Evolutionary conservation across 169 alveolate species (phyloP), one percentile per base, ranked within the genome.

Genomic region (Cryptosporidium meleagridis): DNA sequence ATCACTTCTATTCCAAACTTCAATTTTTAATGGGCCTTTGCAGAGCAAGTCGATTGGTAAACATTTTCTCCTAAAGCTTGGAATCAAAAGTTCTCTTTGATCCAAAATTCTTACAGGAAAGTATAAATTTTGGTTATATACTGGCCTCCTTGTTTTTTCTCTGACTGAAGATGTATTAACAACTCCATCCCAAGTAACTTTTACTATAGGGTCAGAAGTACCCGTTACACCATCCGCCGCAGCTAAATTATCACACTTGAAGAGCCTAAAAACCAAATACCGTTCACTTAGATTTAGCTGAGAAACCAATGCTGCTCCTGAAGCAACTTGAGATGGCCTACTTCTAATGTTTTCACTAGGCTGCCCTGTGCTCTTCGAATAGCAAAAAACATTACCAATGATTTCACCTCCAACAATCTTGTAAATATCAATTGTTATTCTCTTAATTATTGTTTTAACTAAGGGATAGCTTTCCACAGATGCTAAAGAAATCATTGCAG

Each of bases 171-270:
- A 84, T 31, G 84, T 51, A 48, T 91, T 85, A 12, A 93, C 94
- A 12, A 95, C 94, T 2, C 97, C 97, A 75, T 95, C 97, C 97
- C 97, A 95, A 59, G 86, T 95, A 53, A 95, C 96, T 93, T 95
- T 94, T 39, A 95, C 96, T 85, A 93, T 87, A 44, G 96, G 94
- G 59, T 95, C 96, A 18, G 96, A 93, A 29, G 95, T 93, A 75
- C 95, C 93, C 10, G 95, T 68, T 62, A 94, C 96, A 2, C 94
- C 85, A 80, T 94, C 95, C 33, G 96, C 92, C 9, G 95, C 93
- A 18, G 96, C 95, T 51, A 95, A 91, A 55, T 91, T 92, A 45
- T 95, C 96, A 61, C 96, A 94, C n/a, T 93, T 94, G 14, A 95
- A 73, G 37, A 95, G 69, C 80, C 96, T 92, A 58, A 92, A 85